These are phyloP conservation scores for Quercus ilex DNA, from an alignment of 306 rosid species.

Conservation along the genomic window DNA sequence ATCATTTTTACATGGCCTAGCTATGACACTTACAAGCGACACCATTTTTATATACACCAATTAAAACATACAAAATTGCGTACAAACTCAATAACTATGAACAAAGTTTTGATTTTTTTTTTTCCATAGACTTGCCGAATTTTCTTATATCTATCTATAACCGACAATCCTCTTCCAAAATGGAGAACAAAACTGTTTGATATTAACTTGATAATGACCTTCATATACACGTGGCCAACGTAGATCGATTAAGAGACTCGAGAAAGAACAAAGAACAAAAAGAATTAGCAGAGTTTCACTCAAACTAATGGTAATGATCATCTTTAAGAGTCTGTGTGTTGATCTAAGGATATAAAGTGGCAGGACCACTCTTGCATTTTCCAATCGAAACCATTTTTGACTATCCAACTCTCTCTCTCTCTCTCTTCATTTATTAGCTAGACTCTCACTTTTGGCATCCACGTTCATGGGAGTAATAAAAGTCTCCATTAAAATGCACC, in stretches of 20 bases:
- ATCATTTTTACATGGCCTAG: too few species aligned
- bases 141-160: not conserved
- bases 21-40: too few species aligned
- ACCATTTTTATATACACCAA: too few species aligned
- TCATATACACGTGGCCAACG: not conserved
- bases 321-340: not conserved
- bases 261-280: not conserved
- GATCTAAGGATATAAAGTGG: conserved; percentile 19
- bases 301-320: not conserved
- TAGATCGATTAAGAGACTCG: not conserved
- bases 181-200: not conserved
- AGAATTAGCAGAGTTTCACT: not conserved
- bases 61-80: too few species aligned
- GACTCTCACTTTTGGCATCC: conserved; percentile 30
- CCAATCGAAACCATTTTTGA: conserved; percentile 17
- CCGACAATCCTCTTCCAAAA: not conserved
- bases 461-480: conserved; percentile 51
- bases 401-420: not conserved
- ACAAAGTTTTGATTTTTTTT: too few species aligned
- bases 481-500: conserved; percentile 26
- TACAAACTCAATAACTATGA: too few species aligned
- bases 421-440: conserved; percentile 26
- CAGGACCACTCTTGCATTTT: not conserved
- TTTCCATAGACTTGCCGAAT: too few species aligned
- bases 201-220: not conserved